Conservation (phyloP, 2,329 filamentous ascomycete species). For the Trichoderma pleuroti region DNA sequence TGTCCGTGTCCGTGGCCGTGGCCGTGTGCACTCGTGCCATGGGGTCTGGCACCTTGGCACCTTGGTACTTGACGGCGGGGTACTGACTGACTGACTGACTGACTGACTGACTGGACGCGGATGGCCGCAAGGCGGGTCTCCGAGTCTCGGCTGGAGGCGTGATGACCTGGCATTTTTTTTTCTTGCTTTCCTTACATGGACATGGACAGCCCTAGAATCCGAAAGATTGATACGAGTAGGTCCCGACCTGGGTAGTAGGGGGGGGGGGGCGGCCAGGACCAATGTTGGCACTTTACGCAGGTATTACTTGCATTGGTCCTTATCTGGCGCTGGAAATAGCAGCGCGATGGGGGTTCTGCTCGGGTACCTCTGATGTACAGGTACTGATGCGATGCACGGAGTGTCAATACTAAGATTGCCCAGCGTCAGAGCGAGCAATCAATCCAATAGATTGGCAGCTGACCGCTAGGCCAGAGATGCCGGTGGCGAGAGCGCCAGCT, state of each 20-base stretch:
- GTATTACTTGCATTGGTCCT: not conserved
- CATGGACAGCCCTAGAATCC: not conserved
- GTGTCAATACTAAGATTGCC: not conserved
- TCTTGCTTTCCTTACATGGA: not conserved
- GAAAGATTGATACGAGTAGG: not conserved
- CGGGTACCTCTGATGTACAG: not conserved
- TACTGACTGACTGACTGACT: too few species aligned
- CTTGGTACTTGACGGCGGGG: too few species aligned
- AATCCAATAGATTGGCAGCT: not conserved
- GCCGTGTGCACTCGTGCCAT: too few species aligned
- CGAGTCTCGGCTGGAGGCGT: constrained; percentile 3
- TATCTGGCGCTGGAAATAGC: not conserved
- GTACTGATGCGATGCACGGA: not conserved
- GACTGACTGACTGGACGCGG: too few species aligned
- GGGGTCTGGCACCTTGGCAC: too few species aligned
- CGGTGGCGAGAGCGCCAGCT: not conserved
- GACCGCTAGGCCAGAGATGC: not conserved
- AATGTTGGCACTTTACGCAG: not conserved
- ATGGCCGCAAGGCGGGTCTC: not conserved
- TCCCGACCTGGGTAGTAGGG: too few species aligned
- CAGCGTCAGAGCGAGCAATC: not conserved
- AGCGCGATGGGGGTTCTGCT: not conserved
- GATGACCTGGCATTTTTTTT: not conserved
- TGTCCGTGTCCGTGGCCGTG: too few species aligned
- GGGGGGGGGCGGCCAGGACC: too few species aligned